Evolutionary conservation across 495 filamentous ascomycete genomes (phyloP), one percentile per base, ranked within the genome.

Genomic region (Corynascus novoguineensis): DNA sequence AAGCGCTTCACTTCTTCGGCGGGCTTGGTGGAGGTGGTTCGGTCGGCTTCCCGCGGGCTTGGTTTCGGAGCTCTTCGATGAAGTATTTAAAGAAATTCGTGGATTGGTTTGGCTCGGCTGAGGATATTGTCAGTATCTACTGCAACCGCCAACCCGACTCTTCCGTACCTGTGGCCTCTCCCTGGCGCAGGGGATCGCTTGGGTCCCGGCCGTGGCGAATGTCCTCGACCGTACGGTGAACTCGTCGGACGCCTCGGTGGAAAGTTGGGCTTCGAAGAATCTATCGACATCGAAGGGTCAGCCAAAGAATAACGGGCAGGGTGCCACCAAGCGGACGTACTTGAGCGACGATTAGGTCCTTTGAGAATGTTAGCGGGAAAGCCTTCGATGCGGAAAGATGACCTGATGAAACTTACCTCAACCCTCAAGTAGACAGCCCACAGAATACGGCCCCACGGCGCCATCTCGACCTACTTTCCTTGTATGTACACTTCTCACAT

Each of bases 161-260:
- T 3, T 8, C 14, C 24, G 24, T 38, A 58, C 55, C 68, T 29
- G 74, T 74, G 21, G 75, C 75, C 42, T 77, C 75, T 22, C 75
- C 75, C 15, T 61, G 68, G 12, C 68, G 60, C 10, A 77, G 38
- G 27, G 75, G 73, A 28, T 76, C 75, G 56, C 58, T 65, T 10
- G 73, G 73, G 50, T 75, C 60, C 5, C 73, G 70, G 8, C 71
- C 75, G 46, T 75, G 47, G 37, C 68, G 63, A n/a, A 63, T 35
- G 34, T 76, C 68, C 31, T 76, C 56, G 22, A 77, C 64, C 7
- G 60, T 64, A 10, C 64, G 63, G 29, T 77, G 73, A 29, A 77
- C 70, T 5, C 67, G 60, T 32, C 64, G 68, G 24, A 77, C 75
- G 28, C 69, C 69, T 44, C 64, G 68, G 38, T 75, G 75, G 57